Evolutionary conservation across 2,329 filamentous ascomycete genomes (phyloP), one percentile per base, ranked within the genome.

Genomic region (Elsinoe necatrix): DNA sequence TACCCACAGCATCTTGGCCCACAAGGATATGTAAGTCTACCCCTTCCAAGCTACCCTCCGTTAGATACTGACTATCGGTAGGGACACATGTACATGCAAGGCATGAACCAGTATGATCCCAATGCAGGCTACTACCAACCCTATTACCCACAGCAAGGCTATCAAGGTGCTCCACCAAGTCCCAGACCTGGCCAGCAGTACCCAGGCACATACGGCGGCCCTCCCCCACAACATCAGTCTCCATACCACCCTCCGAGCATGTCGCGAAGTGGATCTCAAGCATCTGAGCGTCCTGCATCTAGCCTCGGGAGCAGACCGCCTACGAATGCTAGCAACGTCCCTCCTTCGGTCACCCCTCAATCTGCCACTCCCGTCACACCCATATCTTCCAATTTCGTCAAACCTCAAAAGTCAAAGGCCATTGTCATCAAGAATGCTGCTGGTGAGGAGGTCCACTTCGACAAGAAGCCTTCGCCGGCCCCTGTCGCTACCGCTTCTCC

Each of bases 341-440:
- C 65, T n/a, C 61, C 63, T 16, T 43, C 57, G 51, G 20, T 52
- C 55, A 51, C 58, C 52, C 54, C 60, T 56, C 42, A 54, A 72
- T 51, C 73, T 16, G 68, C 72, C 18, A 77, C 87, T 39, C 75
- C 79, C 14, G 73, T 75, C 3, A 70, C 72, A 63, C 67, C 70
- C 20, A 69, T 68, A 12, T 78, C 79, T 4, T 75, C 81, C 2
- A 79, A 82, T 62, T 83, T 85, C 60, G 79, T 85, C 59, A 81
- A 82, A 59, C 84, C 85, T 8, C 66, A 71, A 14, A 68, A 81
- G 51, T 89, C 82, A 71, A 84, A 83, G 48, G 84, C 86, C 1
- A 86, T 96, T 62, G 78, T 84, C 50, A 95, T 96, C 76, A 95
- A 89, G 77, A 88, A 89, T 66, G 80, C 85, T 27, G 80, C 85